Evolutionary conservation across 1,284 basidiomycete species (phyloP).

Genomic region (Kalmanozyma brasiliensis): DNA sequence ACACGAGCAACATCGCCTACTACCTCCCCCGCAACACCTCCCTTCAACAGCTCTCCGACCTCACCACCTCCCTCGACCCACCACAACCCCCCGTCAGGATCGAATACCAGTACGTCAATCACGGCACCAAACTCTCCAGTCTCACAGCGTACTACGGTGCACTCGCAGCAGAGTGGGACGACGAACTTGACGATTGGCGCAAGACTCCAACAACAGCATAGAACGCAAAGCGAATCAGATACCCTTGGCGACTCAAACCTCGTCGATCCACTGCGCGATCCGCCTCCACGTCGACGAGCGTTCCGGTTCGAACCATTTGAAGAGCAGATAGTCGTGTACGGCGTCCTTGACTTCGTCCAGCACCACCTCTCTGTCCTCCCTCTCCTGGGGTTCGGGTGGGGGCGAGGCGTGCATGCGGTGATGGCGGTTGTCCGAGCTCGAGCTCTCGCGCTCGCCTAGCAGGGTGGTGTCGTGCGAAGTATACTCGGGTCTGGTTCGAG

Average conservation of each 20-base stretch:
- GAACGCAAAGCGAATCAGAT: not conserved
- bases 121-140: constrained; percentile 78
- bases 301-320: constrained; percentile 64
- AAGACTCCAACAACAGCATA: not conserved
- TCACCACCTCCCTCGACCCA: constrained; percentile 66
- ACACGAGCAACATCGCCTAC: constrained; percentile 73
- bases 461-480: constrained; percentile 1
- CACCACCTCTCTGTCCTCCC: constrained; percentile 51
- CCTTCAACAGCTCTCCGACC: constrained; percentile 77
- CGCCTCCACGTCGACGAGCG: constrained; percentile 48
- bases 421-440: too few species aligned
- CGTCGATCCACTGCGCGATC: constrained; percentile 60
- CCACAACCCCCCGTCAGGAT: constrained; percentile 73
- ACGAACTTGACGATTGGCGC: constrained; percentile 31
- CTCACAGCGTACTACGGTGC: constrained; percentile 72
- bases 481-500: not conserved
- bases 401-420: constrained; percentile 2
- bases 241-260: not conserved
- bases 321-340: constrained; percentile 61
- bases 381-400: constrained; percentile 13
- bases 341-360: constrained; percentile 62
- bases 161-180: constrained; percentile 61
- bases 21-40: constrained; percentile 87
- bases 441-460: not conserved
- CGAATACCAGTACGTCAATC: constrained; percentile 85